Evolutionary conservation across 129 eudicot species (phyloP), one percentile per base, ranked within the genome.

Genomic region (Dittrichia graveolens): DNA sequence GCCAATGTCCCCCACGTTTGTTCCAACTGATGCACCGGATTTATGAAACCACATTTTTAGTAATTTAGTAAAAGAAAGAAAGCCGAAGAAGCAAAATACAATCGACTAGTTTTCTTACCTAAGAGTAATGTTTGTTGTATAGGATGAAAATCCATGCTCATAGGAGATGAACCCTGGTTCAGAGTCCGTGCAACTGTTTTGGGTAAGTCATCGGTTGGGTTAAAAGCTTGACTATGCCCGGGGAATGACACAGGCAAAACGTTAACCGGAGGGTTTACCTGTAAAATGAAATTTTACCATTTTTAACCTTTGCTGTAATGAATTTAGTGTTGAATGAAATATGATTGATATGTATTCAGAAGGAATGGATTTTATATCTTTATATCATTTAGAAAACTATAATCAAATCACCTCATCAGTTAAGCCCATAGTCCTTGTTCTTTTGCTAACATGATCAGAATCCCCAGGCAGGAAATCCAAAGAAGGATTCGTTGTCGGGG

Each of bases 201-300:
- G 18, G 90, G 95, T 47, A 88, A 81, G 54, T 85, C 85, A 69
- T 65, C 80, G 7, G 79, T 31, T 64, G 75, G 45, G 34, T 74
- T 81, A 56, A 55, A 63, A n/a, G 56, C 45, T 39, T 75, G 78
- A 74, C 47, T 75, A 41, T 84, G 93, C 13, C 97, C 97, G 3
- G 87, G 87, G 42, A 86, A 84, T 5, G 96, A 80, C 52, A 86
- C 71, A 7, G 97, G 92, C 73, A 88, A 71, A 34, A 81, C 84
- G 69, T 91, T 91, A 69, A 88, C 85, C 7, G 97, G 96, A 72
- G 86, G 86, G 84, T 82, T 85, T 38, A 85, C 95, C 97, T 91
- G 80, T 71, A 58, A 57, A 73, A 65, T 65, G 53, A 71, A 50
- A 4, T n/a, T n/a, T 50, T 14, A 50, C 24, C 24, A 50, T 50